Percentiles rank a stretch among this genome's conserved stretches.
phyloP scores from a whole-genome alignment of 371 early-diverging fungal genomes.

The Chytridium lagenaria region DNA sequence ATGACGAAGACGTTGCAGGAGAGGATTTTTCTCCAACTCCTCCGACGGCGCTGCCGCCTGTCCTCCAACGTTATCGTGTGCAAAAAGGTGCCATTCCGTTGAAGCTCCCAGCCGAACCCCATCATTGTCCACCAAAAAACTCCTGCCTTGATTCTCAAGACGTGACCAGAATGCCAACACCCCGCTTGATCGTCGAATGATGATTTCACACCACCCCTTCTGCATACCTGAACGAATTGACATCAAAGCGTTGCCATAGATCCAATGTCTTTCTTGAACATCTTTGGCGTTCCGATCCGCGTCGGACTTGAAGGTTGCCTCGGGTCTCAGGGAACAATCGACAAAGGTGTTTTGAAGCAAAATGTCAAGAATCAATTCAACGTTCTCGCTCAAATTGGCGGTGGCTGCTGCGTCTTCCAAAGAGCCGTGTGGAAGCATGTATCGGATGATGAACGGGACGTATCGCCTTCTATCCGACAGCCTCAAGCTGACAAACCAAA shows the following conservation, averaged over 20 bases:
- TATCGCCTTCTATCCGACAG: slow-evolving; percentile 77
- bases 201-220: slow-evolving; percentile 80
- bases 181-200: slow-evolving; percentile 84
- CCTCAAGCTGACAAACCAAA: slow-evolving; percentile 84
- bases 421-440: slow-evolving; percentile 58
- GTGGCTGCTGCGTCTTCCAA: slow-evolving; percentile 41
- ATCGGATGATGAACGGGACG: slow-evolving; percentile 80
- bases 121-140: slow-evolving; percentile 51
- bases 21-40: neutral
- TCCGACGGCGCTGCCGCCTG: neutral
- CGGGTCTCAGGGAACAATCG: slow-evolving; percentile 60
- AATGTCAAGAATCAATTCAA: slow-evolving; percentile 92
- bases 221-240: slow-evolving; percentile 72
- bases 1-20: slow-evolving; percentile 14
- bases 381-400: slow-evolving; percentile 71
- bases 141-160: slow-evolving; percentile 68
- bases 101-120: slow-evolving; percentile 61
- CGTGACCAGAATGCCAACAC: slow-evolving; percentile 74
- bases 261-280: slow-evolving; percentile 71
- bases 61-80: neutral
- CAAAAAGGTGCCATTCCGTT: slow-evolving; percentile 57
- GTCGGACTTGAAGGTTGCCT: slow-evolving; percentile 41
- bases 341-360: slow-evolving; percentile 83
- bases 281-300: slow-evolving; percentile 45
- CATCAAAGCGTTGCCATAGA: slow-evolving; percentile 82